Conservation (phyloP, 306 rosid species). For the Prunus campanulata region DNA sequence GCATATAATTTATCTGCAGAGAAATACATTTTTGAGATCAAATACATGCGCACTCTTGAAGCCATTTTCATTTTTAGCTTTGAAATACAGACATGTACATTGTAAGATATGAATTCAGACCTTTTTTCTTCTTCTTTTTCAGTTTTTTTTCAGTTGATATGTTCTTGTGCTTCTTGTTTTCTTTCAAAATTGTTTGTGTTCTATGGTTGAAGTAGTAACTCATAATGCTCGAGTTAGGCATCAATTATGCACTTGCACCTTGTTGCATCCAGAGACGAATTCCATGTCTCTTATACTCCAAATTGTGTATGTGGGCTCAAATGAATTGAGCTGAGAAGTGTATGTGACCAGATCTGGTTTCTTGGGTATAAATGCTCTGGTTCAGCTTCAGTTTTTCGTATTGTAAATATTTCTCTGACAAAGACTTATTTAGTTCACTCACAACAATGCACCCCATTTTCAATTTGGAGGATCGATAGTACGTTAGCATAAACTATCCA, state of each 20-base stretch:
- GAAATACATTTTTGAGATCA: conserved; percentile 22
- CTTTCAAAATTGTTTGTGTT: neutral
- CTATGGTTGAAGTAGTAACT: no score
- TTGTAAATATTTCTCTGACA: no score
- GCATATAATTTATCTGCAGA: conserved; percentile 25
- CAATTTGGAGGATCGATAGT: no score
- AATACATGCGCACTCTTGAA: neutral
- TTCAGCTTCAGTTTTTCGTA: no score
- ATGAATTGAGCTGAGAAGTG: no score
- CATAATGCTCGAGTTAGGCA: neutral
- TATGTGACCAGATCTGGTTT: no score
- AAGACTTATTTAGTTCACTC: no score
- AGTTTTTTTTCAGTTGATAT: neutral
- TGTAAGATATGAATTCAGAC: neutral
- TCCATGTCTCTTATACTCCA: neutral
- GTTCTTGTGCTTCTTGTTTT: neutral
- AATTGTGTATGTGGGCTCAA: neutral
- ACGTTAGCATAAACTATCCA: no score
- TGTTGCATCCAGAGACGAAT: neutral
- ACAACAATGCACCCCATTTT: no score
- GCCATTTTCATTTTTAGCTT: neutral
- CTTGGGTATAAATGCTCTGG: no score
- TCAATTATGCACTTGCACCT: neutral
- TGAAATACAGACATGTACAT: conserved; percentile 12
- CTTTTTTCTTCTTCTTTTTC: neutral